A percentile compares a stretch with the other conserved stretches of the same genome.
These are phyloP conservation scores for Argentina anserina DNA, from an alignment of 306 rosid species.

Conservation along the genomic window DNA sequence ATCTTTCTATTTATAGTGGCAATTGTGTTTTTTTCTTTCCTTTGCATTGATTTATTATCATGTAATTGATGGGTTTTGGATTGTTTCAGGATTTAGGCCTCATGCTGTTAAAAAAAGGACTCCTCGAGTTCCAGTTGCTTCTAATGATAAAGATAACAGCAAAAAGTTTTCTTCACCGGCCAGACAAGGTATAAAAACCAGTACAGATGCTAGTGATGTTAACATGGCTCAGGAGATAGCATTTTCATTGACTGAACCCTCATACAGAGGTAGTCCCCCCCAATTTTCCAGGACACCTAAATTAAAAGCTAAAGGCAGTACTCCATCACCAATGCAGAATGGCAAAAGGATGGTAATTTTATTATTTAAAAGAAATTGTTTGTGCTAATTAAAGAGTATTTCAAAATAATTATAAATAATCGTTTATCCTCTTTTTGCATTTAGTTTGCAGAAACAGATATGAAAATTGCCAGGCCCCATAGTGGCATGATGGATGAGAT, in stretches of 20 bases:
- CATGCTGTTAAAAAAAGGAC: constrained; percentile 95
- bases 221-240: constrained; percentile 78
- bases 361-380: constrained; percentile 9
- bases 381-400: constrained; percentile 18
- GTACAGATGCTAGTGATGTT: constrained; percentile 41
- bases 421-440: constrained; percentile 19
- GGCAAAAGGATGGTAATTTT: constrained; percentile 58
- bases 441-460: constrained; percentile 57
- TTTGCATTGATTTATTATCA: background rate
- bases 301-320: constrained; percentile 39
- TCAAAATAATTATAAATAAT: constrained; percentile 9
- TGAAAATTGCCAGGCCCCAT: constrained; percentile 31
- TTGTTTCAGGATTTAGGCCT: constrained; percentile 60
- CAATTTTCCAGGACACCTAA: constrained; percentile 54
- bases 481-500: constrained; percentile 50
- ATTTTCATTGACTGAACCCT: constrained; percentile 76
- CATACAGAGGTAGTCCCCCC: constrained; percentile 70
- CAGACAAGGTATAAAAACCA: constrained; percentile 49
- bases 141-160: constrained; percentile 55
- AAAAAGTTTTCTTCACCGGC: constrained; percentile 54
- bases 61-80: background rate
- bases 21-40: constrained; percentile 3
- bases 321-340: constrained; percentile 43
- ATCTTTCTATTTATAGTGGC: constrained; percentile 9
- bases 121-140: constrained; percentile 82